Evolutionary conservation across 257 asterid genomes (phyloP), one percentile per base, ranked within the genome.

Genomic region (Striga asiatica): DNA sequence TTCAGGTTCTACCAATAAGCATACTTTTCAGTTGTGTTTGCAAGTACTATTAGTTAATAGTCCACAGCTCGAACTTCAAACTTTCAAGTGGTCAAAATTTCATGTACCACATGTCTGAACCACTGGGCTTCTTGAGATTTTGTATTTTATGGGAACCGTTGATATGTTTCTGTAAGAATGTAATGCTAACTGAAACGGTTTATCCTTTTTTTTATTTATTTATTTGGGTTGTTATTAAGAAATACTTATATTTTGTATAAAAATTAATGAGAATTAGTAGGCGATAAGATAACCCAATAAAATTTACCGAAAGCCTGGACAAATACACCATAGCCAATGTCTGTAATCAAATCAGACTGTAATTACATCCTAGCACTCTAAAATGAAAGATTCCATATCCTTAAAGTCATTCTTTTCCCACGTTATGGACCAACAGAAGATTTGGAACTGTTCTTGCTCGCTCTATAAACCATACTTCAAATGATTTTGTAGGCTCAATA

Each of bases 401-500:
- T 16, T 14, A 14, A 41, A 16, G 17, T 16, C 2, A 14, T 41
- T 41, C 17, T 41, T 12, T 41, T 41, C 48, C 48, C 14, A 41
- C 41, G 22, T 14, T 42, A 42, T 7, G 8, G 25, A 17, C 25
- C 50, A 43, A 4, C 6, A 43, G 3, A 43, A 19, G 50, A 19
- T 43, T 2, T 12, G n/a, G 50, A 19, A 11, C 11, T n/a, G n/a
- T n/a, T n/a, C 17, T 43, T 43, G 50, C 50, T 43, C 50, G 17
- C 50, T 25, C 17, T 43, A 43, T n/a, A 43, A 17, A 43, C 2
- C 22, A 8, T 18, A 18, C 25, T 17, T 43, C 12, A 19, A 4
- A 56, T 48, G 59, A 59, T 51, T 21, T 20, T 53, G 64, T 43
- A 3, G 50, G 50, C 49, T 51, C 48, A 39, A 66, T 17, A 17